Evolutionary conservation across 352 stramenopile genomes (phyloP), one percentile per base, ranked within the genome.

Genomic region (Bremia lactucae): DNA sequence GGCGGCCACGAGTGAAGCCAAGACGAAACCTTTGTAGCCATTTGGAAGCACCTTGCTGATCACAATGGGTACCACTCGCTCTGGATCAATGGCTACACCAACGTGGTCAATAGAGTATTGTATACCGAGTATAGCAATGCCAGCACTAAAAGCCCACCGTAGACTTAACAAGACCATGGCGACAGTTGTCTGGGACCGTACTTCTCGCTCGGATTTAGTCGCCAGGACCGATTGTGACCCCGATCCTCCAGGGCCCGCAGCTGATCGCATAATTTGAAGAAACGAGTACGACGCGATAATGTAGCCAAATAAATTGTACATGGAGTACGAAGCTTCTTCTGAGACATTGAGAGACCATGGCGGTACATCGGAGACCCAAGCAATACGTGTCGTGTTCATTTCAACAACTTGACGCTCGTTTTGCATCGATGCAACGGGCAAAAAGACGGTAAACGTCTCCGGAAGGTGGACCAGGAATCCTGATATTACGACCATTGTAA

Each of bases 201-300:
- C 76, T 50, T 89, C 76, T 38, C 70, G 72, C 48, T 89, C 76
- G 3, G 73, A 83, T 47, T 89, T 89, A 46, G 73, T 86, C 11
- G 76, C 76, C 3, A 89, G 42, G 23, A 87, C 76, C 0, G 73
- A 75, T 46, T 89, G 73, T 0, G 85, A 52, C 1, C 73, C 72
- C 2, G 71, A 85, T 6, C 73, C 76, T 38, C 71, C 73, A 3
- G 73, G 76, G 1, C 76, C 76, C 3, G 73, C 84, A 2, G 76
- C 68, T 0, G 72, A 86, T 0, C 73, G 69, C 65, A 88, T 83
- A 33, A 59, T 65, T 49, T 83, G 71, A 9, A 86, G 61, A 10
- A 80, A 41, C 19, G 75, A 49, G 40, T 89, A 89, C 15, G 62
- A 78, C 13, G 54, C 47, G 7, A 89, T 39, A 25, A 85, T 57